Conservation (phyloP, 2,329 filamentous ascomycete genomes). For the Ophiosphaerella herpotricha region DNA sequence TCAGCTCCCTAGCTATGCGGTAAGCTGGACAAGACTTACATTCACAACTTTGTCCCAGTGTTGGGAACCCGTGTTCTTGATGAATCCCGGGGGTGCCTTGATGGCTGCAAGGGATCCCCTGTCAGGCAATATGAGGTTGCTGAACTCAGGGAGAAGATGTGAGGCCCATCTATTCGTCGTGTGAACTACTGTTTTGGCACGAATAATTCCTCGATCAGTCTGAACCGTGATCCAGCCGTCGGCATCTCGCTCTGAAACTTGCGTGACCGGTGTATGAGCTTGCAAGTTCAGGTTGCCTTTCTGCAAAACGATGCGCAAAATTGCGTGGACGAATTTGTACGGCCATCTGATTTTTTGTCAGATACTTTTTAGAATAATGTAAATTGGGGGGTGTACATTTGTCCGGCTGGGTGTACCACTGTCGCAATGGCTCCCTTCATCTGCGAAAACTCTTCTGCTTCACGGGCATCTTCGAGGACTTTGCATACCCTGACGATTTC, state of each 20-base stretch:
- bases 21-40: neutral
- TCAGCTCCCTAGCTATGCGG: neutral
- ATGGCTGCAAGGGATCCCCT: conserved; percentile 4
- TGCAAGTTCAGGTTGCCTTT: conserved; percentile 7
- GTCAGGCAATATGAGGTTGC: conserved; percentile 8
- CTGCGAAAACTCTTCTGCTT: conserved; percentile 13
- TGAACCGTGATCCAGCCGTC: conserved; percentile 7
- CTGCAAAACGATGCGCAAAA: conserved; percentile 9
- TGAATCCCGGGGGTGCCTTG: conserved; percentile 10
- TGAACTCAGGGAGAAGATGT: conserved; percentile 14
- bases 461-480: neutral
- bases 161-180: conserved; percentile 16
- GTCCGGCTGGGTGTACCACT: conserved; percentile 10
- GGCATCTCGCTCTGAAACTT: conserved; percentile 8
- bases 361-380: neutral
- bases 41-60: conserved; percentile 14
- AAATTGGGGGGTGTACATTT: conserved; percentile 7
- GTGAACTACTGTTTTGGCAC: conserved; percentile 10
- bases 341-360: conserved; percentile 9
- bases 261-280: conserved; percentile 9
- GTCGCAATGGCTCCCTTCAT: conserved; percentile 14
- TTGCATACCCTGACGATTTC: conserved; percentile 11
- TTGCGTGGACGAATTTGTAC: conserved; percentile 16
- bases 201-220: conserved; percentile 8
- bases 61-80: conserved; percentile 16